These are phyloP conservation scores for Fraxinus pennsylvanica DNA, from an alignment of 257 asterid genomes.

Conservation along the genomic window DNA sequence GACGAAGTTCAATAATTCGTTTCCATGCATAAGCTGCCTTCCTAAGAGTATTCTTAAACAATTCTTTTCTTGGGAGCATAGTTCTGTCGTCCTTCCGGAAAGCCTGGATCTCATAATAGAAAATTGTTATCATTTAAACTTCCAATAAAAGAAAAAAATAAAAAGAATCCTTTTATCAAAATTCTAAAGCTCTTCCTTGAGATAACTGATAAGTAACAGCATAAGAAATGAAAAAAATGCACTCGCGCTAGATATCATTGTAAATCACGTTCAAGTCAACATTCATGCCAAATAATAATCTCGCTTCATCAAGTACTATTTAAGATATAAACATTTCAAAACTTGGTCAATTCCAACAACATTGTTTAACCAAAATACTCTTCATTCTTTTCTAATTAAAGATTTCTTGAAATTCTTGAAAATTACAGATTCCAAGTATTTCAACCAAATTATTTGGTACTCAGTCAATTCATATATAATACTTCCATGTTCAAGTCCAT, in stretches of 20 bases:
- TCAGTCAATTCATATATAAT: background rate
- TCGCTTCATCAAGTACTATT: background rate
- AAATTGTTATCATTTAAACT: background rate
- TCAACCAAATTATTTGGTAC: background rate
- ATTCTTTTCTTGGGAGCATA: conserved; percentile 79
- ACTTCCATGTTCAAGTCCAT: background rate
- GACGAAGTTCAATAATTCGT: conserved; percentile 65
- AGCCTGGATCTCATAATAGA: conserved; percentile 43
- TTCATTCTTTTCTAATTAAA: background rate
- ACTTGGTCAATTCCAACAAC: background rate
- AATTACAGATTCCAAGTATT: background rate
- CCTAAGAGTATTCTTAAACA: conserved; percentile 88
- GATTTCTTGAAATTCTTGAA: background rate
- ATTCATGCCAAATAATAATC: background rate
- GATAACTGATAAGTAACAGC: background rate
- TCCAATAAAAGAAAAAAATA: background rate
- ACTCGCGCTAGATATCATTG: background rate
- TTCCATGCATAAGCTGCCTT: conserved; percentile 90
- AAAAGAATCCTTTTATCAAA: conserved; percentile 5
- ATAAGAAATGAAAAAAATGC: background rate
- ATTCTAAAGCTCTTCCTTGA: background rate
- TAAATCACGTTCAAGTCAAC: background rate
- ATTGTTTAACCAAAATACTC: background rate
- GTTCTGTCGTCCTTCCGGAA: conserved; percentile 84
- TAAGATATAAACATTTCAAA: background rate